Evolutionary conservation across 1,284 basidiomycete genomes (phyloP).

Genomic region (Pyrrhoderma noxium): DNA sequence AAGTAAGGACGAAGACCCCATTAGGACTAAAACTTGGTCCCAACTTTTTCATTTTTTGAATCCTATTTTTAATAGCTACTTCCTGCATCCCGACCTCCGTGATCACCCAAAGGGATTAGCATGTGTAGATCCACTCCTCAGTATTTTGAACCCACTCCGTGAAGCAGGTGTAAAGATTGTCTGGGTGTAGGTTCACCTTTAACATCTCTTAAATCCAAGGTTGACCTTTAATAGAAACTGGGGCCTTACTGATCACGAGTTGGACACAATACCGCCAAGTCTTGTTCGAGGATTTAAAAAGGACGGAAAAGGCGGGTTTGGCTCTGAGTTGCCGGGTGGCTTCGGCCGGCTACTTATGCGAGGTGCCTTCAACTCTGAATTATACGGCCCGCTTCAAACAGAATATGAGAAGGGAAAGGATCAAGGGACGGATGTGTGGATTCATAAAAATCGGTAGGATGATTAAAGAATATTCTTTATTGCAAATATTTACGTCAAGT

Average conservation of each 20-base stretch:
- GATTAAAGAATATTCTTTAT: not conserved
- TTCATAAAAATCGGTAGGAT: slow-evolving; percentile 59
- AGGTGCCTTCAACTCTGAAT: slow-evolving; percentile 43
- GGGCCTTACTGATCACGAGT: slow-evolving; percentile 58
- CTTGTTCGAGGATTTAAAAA: slow-evolving; percentile 45
- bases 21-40: not conserved
- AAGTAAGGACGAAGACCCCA: slow-evolving; percentile 37
- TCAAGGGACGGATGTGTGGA: slow-evolving; percentile 58
- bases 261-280: slow-evolving; percentile 54
- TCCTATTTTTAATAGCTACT: slow-evolving; percentile 39
- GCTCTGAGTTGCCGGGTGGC: slow-evolving; percentile 43
- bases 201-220: slow-evolving; percentile 4
- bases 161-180: slow-evolving; percentile 51
- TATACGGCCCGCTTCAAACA: slow-evolving; percentile 54
- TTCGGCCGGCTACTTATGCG: slow-evolving; percentile 60
- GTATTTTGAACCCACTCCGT: slow-evolving; percentile 43
- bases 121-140: slow-evolving; percentile 50
- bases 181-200: slow-evolving; percentile 48
- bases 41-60: not conserved
- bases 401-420: slow-evolving; percentile 46
- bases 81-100: slow-evolving; percentile 55
- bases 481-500: not conserved
- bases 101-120: slow-evolving; percentile 49
- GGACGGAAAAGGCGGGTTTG: slow-evolving; percentile 46
- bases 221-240: slow-evolving; percentile 44